phyloP scores from a whole-genome alignment of 1,139 yeast genomes.

The Blastobotrys aristatus region DNA sequence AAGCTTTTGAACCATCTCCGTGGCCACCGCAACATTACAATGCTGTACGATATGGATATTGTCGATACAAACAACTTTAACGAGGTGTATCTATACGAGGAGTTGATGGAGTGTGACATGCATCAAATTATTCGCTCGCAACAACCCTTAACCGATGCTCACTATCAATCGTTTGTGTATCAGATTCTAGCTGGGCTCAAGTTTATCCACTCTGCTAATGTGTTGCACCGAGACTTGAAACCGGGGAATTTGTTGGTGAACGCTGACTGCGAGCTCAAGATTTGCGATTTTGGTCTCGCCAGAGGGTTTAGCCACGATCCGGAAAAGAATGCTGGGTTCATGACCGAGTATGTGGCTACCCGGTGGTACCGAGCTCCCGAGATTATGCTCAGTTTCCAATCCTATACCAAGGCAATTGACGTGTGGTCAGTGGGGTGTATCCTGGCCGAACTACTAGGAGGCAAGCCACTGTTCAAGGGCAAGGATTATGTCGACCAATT shows the following conservation, averaged over 20 bases:
- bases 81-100: slow-evolving; percentile 89
- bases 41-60: slow-evolving; percentile 88
- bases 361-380: slow-evolving; percentile 99
- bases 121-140: slow-evolving; percentile 93
- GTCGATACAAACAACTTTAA: slow-evolving; percentile 81
- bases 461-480: slow-evolving; percentile 89
- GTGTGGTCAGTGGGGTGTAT: slow-evolving; percentile 98
- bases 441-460: slow-evolving; percentile 86
- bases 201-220: slow-evolving; percentile 94
- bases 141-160: slow-evolving; percentile 91
- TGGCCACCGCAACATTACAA: slow-evolving; percentile 79
- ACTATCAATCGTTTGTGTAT: slow-evolving; percentile 86
- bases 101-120: slow-evolving; percentile 96
- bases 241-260: slow-evolving; percentile 91
- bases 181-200: slow-evolving; percentile 91
- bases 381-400: slow-evolving; percentile 87
- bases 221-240: slow-evolving; percentile 86
- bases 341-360: slow-evolving; percentile 97
- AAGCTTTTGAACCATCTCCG: slow-evolving; percentile 85
- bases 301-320: slow-evolving; percentile 88
- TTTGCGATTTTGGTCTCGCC: slow-evolving; percentile 95
- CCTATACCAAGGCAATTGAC: slow-evolving; percentile 93
- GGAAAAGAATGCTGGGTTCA: slow-evolving; percentile 80
- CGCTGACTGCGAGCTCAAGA: slow-evolving; percentile 93
- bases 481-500: slow-evolving; percentile 94